Conservation (phyloP, 768 basidiomycete genomes). For the Auricularia cornea region DNA sequence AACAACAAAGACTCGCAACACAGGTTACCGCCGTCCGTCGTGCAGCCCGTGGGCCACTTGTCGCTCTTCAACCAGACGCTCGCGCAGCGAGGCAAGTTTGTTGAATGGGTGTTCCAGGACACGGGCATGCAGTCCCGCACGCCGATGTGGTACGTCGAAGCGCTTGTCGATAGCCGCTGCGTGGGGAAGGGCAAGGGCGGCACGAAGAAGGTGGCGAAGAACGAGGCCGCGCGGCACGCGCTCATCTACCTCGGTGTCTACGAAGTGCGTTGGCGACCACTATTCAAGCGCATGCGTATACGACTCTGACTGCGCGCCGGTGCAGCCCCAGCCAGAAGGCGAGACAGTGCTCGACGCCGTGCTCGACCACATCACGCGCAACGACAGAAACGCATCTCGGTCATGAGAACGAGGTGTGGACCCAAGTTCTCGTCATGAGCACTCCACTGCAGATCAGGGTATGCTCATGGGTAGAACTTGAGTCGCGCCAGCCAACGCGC, state of each 20-base stretch:
- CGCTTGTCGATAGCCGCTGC: constrained; percentile 50
- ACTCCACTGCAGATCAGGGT: not conserved
- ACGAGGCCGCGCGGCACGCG: constrained; percentile 74
- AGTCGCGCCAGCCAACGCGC: not conserved
- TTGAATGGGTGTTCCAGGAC: constrained; percentile 68
- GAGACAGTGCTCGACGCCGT: not conserved
- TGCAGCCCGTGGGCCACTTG: constrained; percentile 46
- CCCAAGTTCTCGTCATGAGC: not conserved
- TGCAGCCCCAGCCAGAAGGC: not conserved
- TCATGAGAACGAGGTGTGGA: not conserved
- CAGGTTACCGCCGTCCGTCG: constrained; percentile 21
- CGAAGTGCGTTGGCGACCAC: constrained; percentile 32
- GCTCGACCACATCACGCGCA: not conserved
- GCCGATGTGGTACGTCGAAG: constrained; percentile 65
- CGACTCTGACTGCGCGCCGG: not conserved
- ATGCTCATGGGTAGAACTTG: not conserved
- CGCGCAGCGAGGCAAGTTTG: constrained; percentile 43
- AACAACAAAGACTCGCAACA: constrained; percentile 9
- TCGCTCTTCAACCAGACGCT: constrained; percentile 74
- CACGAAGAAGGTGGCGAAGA: constrained; percentile 73
- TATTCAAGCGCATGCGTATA: not conserved
- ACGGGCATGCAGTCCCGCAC: constrained; percentile 43
- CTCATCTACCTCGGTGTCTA: constrained; percentile 49
- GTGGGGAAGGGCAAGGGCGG: constrained; percentile 57
- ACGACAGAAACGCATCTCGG: not conserved